phyloP scores from a whole-genome alignment of 1,139 yeast species.

The Pichia cactophila region DNA sequence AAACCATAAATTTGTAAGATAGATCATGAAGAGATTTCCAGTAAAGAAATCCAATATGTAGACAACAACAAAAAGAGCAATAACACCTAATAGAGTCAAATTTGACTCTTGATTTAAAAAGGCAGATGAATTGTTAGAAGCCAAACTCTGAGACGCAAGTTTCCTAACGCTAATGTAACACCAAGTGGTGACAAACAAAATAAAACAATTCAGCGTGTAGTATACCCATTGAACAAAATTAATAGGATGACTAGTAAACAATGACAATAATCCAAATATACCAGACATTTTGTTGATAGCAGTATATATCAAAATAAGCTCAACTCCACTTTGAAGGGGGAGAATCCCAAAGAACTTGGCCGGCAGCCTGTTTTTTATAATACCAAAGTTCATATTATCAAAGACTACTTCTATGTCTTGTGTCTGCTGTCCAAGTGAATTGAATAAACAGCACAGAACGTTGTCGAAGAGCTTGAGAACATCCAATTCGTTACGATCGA shows the following conservation, averaged over 20 bases:
- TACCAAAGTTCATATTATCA: neutral
- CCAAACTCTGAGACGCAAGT: neutral
- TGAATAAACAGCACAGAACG: too few species aligned
- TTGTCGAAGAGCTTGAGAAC: too few species aligned
- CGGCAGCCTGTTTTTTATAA: conserved; percentile 7
- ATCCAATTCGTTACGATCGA: too few species aligned
- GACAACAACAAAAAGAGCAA: conserved; percentile 55
- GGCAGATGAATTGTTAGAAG: neutral
- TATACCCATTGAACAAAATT: conserved; percentile 78
- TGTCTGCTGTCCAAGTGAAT: neutral
- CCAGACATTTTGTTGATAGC: conserved; percentile 88
- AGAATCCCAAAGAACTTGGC: conserved; percentile 33
- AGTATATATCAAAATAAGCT: conserved; percentile 68
- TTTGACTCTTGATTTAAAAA: conserved; percentile 8
- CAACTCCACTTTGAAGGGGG: conserved; percentile 86
- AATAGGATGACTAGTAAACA: conserved; percentile 85
- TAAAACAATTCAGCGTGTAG: conserved; percentile 52
- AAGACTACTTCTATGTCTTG: neutral
- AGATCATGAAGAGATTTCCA: conserved; percentile 62
- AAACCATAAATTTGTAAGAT: conserved; percentile 75
- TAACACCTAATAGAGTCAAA: conserved; percentile 32
- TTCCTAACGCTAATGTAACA: conserved; percentile 5
- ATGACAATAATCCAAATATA: conserved; percentile 73
- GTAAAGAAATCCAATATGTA: conserved; percentile 61
- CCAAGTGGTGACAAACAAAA: conserved; percentile 2